Conservation (phyloP, 192 early-diverging fungal species). For the Spizellomyces punctatus region DNA sequence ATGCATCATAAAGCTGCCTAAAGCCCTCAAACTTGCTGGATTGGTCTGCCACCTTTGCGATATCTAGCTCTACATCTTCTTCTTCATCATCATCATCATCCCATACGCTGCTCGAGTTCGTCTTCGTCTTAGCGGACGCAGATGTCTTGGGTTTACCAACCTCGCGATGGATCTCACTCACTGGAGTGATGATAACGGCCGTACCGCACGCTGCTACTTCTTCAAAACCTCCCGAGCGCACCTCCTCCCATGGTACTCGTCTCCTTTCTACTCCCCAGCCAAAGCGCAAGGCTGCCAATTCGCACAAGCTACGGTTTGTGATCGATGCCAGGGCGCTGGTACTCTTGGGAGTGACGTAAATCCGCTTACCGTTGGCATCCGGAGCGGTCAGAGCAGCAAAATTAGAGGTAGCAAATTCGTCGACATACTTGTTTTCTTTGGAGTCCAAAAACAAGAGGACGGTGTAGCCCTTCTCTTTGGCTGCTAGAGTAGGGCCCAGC, state of each 20-base stretch:
- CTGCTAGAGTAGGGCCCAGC: slow-evolving; percentile 57
- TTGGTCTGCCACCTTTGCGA: slow-evolving; percentile 48
- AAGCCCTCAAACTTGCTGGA: slow-evolving; percentile 51
- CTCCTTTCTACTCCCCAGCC: slow-evolving; percentile 68
- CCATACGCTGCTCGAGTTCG: slow-evolving; percentile 24
- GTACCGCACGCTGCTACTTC: slow-evolving; percentile 76
- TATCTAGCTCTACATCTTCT: slow-evolving; percentile 46
- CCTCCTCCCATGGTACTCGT: slow-evolving; percentile 56
- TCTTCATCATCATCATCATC: slow-evolving; percentile 45
- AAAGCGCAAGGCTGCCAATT: slow-evolving; percentile 58
- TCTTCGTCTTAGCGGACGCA: slow-evolving; percentile 7
- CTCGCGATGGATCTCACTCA: slow-evolving; percentile 65
- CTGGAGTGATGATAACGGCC: slow-evolving; percentile 75
- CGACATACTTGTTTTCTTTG: slow-evolving; percentile 62
- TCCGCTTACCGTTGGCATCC: slow-evolving; percentile 52
- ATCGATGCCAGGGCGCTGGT: slow-evolving; percentile 64
- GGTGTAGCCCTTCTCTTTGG: slow-evolving; percentile 67
- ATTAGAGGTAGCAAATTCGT: slow-evolving; percentile 80
- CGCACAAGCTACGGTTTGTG: slow-evolving; percentile 65
- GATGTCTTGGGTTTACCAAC: slow-evolving; percentile 13
- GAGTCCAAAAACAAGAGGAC: slow-evolving; percentile 76
- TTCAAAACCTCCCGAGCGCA: slow-evolving; percentile 58
- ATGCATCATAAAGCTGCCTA: slow-evolving; percentile 56
- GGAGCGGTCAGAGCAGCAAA: slow-evolving; percentile 67
- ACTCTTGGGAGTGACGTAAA: slow-evolving; percentile 72